Conservation (phyloP, 306 rosid species). For the Lotus japonicus region DNA sequence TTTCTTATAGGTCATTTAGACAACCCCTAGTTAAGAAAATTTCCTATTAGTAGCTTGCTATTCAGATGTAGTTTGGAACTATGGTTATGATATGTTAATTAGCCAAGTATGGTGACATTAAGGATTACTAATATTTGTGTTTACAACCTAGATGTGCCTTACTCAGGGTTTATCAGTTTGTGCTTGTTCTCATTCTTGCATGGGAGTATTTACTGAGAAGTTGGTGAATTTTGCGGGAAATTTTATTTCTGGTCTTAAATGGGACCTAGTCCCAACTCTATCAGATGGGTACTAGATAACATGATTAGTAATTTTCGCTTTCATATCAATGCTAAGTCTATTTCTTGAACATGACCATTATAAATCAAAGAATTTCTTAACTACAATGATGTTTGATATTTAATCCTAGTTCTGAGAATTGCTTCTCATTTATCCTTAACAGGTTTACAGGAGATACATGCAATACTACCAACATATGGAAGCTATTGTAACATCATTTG, state of each 20-base stretch:
- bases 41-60: no score
- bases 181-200: no score
- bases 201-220: no score
- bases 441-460: conserved; percentile 79
- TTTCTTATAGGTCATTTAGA: no score
- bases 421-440: neutral
- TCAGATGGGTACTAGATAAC: neutral
- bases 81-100: no score
- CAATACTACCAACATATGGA: conserved; percentile 86
- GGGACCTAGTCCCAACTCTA: neutral
- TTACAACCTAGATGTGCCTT: no score
- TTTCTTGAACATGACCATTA: neutral
- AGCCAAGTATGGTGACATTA: no score
- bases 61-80: no score
- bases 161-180: no score
- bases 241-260: neutral
- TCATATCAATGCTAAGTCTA: neutral
- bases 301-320: neutral
- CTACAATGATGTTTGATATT: neutral
- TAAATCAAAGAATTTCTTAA: neutral
- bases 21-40: no score
- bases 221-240: no score
- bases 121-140: no score
- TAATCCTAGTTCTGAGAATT: neutral
- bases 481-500: conserved; percentile 63